Evolutionary conservation across 441 rosid species (phyloP), one percentile per base, ranked within the genome.

Genomic region (Rhodomyrtus psidioides): DNA sequence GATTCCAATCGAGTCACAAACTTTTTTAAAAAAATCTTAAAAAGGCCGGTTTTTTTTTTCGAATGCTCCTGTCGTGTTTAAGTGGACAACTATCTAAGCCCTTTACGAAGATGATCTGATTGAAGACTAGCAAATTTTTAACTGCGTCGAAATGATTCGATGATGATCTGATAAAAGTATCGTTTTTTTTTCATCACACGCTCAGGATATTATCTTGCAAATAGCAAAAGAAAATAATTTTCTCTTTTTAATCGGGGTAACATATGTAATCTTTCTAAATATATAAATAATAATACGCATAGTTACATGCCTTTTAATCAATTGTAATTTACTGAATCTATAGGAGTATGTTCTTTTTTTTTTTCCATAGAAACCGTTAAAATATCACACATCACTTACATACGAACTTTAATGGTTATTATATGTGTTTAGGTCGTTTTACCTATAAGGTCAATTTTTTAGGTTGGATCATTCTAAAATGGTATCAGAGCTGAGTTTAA

Each of bases 401-500:
- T 34, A 21, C 4, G 0, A 34, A 7, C 5, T 55, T 55, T 8
- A 55, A 55, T 34, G n/a, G 0, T 34, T 2, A 19, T 19, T 19
- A 65, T 34, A 0, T 34, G 46, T 1, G 10, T 6, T 65, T 34
- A 9, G 8, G 46, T 65, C 9, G 4, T 34, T 65, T n/a, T n/a
- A n/a, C n/a, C 2, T 19, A 19, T 23, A 65, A 34, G 12, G 0
- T 34, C 5, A 10, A 23, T 6, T 9, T 34, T 34, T 34, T 1
- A 0, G 2, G 6, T 19, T 34, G 7, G 4, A 0, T 70, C 46
- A 34, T 65, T 34, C 46, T 24, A 12, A 12, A 2, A 26, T 10
- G 6, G 15, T 12, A 10, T 34, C 0, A 0, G 6, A 65, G 4
- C 1, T 9, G 19, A 9, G n/a, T 5, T 65, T 26, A 30, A 9